Conservation (phyloP, 1,284 basidiomycete genomes). For the Singerocomus rubriflavus region DNA sequence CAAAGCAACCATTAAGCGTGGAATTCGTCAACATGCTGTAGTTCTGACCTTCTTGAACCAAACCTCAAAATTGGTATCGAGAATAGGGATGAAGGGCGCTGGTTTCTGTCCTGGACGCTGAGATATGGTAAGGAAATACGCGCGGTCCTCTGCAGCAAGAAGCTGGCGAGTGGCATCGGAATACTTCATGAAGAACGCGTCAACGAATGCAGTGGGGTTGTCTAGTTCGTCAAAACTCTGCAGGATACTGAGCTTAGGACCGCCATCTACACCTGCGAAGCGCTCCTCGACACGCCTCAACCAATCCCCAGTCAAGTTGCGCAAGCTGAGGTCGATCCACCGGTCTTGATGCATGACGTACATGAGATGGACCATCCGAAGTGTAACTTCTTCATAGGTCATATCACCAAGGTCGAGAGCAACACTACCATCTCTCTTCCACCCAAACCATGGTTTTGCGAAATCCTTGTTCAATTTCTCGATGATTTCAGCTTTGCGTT, state of each 20-base stretch:
- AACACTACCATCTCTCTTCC: constrained; percentile 87
- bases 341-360: constrained; percentile 88
- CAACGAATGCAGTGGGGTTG: constrained; percentile 75
- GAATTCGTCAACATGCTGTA: neutral
- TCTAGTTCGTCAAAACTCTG: constrained; percentile 88
- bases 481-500: constrained; percentile 89
- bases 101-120: constrained; percentile 98
- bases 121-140: constrained; percentile 92
- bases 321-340: constrained; percentile 93
- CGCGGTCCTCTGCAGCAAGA: constrained; percentile 92
- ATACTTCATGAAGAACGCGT: constrained; percentile 85
- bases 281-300: constrained; percentile 94
- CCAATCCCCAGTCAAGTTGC: constrained; percentile 97
- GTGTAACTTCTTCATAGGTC: constrained; percentile 96
- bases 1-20: constrained; percentile 16
- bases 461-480: constrained; percentile 93
- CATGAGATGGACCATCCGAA: constrained; percentile 91
- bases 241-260: constrained; percentile 79
- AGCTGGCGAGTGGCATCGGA: constrained; percentile 81
- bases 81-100: constrained; percentile 96
- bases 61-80: constrained; percentile 91
- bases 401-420: constrained; percentile 90
- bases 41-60: constrained; percentile 93
- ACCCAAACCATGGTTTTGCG: constrained; percentile 95
- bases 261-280: constrained; percentile 89